Percentiles rank a stretch among this genome's conserved stretches.
Evolutionary conservation across 2,329 filamentous ascomycete species (phyloP).

Genomic region (Botrytis tulipae): DNA sequence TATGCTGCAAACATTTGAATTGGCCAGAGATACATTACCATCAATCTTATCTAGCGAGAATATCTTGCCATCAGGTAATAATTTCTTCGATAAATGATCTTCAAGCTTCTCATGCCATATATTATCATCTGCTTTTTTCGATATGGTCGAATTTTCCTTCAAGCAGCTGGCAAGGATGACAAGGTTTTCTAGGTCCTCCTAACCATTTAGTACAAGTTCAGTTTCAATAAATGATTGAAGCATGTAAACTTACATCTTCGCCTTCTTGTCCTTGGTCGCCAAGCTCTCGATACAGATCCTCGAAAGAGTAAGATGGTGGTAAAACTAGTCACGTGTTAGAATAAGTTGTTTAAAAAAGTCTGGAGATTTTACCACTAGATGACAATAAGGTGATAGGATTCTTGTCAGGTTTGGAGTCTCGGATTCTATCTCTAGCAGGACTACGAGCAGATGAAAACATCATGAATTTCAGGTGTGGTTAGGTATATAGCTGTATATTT

Average conservation of each 20-base stretch:
- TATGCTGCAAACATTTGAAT: neutral
- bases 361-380: conserved; percentile 1
- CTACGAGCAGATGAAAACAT: conserved; percentile 20
- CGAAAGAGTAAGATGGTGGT: neutral
- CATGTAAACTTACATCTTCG: conserved; percentile 19
- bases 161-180: conserved; percentile 33
- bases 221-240: accelerated
- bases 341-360: neutral
- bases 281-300: conserved; percentile 23
- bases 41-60: conserved; percentile 30
- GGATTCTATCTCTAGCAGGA: neutral
- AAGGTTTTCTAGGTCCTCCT: conserved; percentile 31
- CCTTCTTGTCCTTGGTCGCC: neutral
- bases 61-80: conserved; percentile 31
- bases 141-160: conserved; percentile 13
- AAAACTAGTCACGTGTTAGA: conserved; percentile 15
- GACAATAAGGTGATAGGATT: neutral
- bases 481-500: neutral
- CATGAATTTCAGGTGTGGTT: neutral
- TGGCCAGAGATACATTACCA: conserved; percentile 23
- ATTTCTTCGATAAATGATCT: conserved; percentile 29
- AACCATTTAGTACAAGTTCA: neutral
- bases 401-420: neutral
- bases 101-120: conserved; percentile 25
- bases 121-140: conserved; percentile 24